A percentile compares a stretch with the other conserved stretches of the same genome.
Conservation (phyloP, 192 early-diverging fungal genomes). For the Podila clonocystis region DNA sequence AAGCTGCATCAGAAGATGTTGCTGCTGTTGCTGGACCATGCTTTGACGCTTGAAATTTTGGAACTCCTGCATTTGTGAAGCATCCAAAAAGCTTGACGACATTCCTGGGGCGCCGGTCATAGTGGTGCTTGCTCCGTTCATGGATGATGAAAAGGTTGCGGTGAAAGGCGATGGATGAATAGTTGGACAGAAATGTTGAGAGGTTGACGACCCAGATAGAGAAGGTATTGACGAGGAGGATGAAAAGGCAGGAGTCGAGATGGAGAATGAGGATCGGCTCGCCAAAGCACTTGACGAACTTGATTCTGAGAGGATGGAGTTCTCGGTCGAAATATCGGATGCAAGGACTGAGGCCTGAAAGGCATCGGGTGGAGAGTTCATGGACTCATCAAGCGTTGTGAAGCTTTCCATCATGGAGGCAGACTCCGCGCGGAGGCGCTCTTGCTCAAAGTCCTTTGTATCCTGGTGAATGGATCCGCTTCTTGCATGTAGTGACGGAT, state of each 20-base stretch:
- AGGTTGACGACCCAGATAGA: background rate
- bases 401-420: conserved; percentile 31
- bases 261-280: conserved; percentile 18
- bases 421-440: conserved; percentile 8
- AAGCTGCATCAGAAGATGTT: background rate
- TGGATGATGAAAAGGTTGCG: background rate
- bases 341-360: conserved; percentile 1
- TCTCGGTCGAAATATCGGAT: too few species aligned
- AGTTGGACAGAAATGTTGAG: background rate
- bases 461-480: conserved; percentile 2
- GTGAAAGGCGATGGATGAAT: background rate
- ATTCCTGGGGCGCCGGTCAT: background rate
- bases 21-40: conserved; percentile 11
- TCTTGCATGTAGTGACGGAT: background rate
- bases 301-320: too few species aligned
- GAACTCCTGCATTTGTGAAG: conserved; percentile 23
- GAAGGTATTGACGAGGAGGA: background rate
- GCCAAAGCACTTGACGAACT: background rate
- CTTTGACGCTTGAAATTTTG: conserved; percentile 21
- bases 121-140: background rate
- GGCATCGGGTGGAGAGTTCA: conserved; percentile 6
- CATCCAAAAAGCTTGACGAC: conserved; percentile 23
- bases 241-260: conserved; percentile 5
- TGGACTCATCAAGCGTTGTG: conserved; percentile 30
- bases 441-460: conserved; percentile 9